Evolutionary conservation across 164 flowering plant species (phyloP).

Genomic region (Annona cherimola): DNA sequence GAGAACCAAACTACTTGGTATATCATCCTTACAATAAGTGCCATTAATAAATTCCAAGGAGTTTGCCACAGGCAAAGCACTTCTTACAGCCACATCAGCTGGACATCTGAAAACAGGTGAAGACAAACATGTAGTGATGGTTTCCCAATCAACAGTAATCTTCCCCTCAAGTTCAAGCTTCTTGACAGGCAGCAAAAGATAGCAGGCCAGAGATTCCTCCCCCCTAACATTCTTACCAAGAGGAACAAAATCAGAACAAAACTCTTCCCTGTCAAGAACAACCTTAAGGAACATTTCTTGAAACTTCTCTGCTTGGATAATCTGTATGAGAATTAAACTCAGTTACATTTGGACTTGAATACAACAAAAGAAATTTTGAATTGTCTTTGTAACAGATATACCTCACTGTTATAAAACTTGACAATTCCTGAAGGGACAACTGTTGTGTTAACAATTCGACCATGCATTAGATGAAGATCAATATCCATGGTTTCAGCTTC

Average conservation of each 20-base stretch:
- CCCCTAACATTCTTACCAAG: constrained; percentile 35
- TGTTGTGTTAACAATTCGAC: constrained; percentile 68
- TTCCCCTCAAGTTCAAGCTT: constrained; percentile 14
- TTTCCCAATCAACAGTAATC: constrained; percentile 63
- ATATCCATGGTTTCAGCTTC: constrained; percentile 76
- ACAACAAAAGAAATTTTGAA: neutral
- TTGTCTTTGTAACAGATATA: constrained; percentile 11
- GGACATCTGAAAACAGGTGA: constrained; percentile 62
- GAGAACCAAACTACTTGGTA: constrained; percentile 72
- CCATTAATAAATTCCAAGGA: constrained; percentile 58
- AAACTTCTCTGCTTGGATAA: constrained; percentile 52
- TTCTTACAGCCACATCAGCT: constrained; percentile 10
- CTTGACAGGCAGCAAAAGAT: constrained; percentile 75
- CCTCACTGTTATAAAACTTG: constrained; percentile 57
- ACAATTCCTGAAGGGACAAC: constrained; percentile 51
- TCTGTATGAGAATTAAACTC: constrained; percentile 36
- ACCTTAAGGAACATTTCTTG: constrained; percentile 82
- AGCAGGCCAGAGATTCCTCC: constrained; percentile 41
- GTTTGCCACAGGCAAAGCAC: constrained; percentile 10
- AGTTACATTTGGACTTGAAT: neutral
- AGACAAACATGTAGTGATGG: constrained; percentile 57
- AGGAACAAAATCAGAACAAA: constrained; percentile 48
- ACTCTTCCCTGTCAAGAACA: constrained; percentile 65
- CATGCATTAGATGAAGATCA: constrained; percentile 75
- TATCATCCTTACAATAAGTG: constrained; percentile 26